Evolutionary conservation across 495 filamentous ascomycete genomes (phyloP).

Genomic region (Xylaria sp.): DNA sequence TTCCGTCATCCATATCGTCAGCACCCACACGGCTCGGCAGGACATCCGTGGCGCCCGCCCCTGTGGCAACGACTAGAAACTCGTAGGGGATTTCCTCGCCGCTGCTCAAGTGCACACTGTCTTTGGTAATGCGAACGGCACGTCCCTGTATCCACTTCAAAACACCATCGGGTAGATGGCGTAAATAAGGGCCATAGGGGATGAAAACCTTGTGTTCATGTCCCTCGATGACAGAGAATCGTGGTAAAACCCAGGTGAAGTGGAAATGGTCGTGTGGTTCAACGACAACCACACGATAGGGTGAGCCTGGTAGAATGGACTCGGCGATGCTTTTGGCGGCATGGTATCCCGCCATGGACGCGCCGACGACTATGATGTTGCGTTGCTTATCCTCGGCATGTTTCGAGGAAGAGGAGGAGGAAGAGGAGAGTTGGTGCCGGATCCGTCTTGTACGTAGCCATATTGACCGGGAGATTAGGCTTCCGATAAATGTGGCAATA

Average conservation of each 20-base stretch:
- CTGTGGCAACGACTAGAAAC: slow-evolving; percentile 63
- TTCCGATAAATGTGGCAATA: slow-evolving; percentile 27
- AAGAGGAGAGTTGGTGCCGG: slow-evolving; percentile 27
- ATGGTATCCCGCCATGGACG: slow-evolving; percentile 61
- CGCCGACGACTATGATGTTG: slow-evolving; percentile 63
- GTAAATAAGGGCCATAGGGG: slow-evolving; percentile 50
- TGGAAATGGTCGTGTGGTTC: slow-evolving; percentile 68
- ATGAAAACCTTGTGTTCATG: slow-evolving; percentile 58
- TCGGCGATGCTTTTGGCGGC: slow-evolving; percentile 53
- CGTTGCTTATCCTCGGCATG: slow-evolving; percentile 29
- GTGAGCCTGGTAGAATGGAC: slow-evolving; percentile 52
- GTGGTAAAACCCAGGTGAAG: slow-evolving; percentile 61
- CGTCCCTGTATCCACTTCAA: slow-evolving; percentile 48
- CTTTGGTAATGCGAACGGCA: slow-evolving; percentile 34
- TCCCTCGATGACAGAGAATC: slow-evolving; percentile 53
- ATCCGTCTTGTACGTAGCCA: slow-evolving; percentile 34
- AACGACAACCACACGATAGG: slow-evolving; percentile 59
- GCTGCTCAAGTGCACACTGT: slow-evolving; percentile 38
- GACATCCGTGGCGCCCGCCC: slow-evolving; percentile 52
- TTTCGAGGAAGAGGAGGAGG: slow-evolving; percentile 32
- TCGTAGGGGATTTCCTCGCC: slow-evolving; percentile 57
- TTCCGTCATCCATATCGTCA: slow-evolving; percentile 49
- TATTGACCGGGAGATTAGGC: slow-evolving; percentile 32
- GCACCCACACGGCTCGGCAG: slow-evolving; percentile 61
- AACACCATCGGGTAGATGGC: slow-evolving; percentile 32